Evolutionary conservation across 495 filamentous ascomycete genomes (phyloP), one percentile per base, ranked within the genome.

Genomic region (Podospora bellae-mahoneyi): DNA sequence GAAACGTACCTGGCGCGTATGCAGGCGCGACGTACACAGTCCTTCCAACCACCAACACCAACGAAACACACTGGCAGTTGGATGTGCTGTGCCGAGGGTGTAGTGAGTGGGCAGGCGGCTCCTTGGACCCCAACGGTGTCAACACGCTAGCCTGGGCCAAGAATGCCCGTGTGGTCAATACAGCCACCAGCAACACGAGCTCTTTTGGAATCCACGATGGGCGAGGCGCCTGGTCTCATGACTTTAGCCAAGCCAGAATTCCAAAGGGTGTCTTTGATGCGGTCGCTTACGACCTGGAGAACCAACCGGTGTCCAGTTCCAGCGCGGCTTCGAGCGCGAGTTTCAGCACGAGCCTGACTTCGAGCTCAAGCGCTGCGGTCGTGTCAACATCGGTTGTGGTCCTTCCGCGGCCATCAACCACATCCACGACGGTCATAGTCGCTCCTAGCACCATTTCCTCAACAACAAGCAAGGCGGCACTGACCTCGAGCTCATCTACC

Each of bases 31-130:
- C 77, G 6, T 80, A 84, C 72, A 75, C 72, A 16, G 67, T 79
- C 7, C 71, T 85, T 28, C 80, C 82, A 34, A 75, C 82, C 20
- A 80, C 83, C 6, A 70, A 65, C 3, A 70, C 72, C 62, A 85
- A 85, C 66, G 74, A 70, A 30, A 84, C 83, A 3, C 82, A 84
- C 70, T 85, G 81, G 80, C 81, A 83, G 23, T 73, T 84, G 28
- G 78, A 78, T 13, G 79, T 81, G 0, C 74, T 81, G 13, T 84
- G 82, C 71, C 72, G 70, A 56, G 79, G 80, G 1, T 84, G 81
- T 68, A 82, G 77, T 60, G 74, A 76, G 20, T 82, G 78, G 78
- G 60, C 62, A 27, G 71, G 67, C 34, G 69, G 71, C 3, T 69
- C 71, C 3, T 65, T 80, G 10, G 70, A 80, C 66, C 75, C 78